Evolutionary conservation across 352 stramenopile genomes (phyloP).

Genomic region (Pythium monospermum): DNA sequence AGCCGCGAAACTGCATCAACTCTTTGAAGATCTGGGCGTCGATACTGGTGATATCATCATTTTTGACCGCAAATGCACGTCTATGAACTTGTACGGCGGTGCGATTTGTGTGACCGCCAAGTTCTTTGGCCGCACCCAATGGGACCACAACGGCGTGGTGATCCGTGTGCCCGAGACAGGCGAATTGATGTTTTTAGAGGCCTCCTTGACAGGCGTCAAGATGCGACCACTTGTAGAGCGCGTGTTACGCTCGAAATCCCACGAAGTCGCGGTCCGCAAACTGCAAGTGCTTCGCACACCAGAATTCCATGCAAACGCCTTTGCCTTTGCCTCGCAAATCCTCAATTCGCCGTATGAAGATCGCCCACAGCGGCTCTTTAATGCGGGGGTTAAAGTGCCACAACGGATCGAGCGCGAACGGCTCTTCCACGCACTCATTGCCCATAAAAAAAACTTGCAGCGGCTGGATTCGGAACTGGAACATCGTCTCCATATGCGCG

Average conservation of each 20-base stretch:
- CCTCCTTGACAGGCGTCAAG: conserved; percentile 76
- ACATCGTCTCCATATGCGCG: conserved; percentile 62
- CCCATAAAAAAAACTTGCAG: conserved; percentile 57
- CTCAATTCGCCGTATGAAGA: conserved; percentile 79
- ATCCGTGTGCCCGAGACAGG: conserved; percentile 37
- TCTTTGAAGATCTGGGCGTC: conserved; percentile 46
- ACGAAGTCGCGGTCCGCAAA: conserved; percentile 66
- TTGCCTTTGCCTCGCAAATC: conserved; percentile 54
- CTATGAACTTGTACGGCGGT: conserved; percentile 75
- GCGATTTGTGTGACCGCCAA: conserved; percentile 78
- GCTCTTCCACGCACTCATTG: conserved; percentile 63
- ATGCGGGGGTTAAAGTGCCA: conserved; percentile 66
- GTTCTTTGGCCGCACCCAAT: conserved; percentile 75
- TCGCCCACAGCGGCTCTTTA: conserved; percentile 65
- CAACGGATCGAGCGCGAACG: conserved; percentile 65
- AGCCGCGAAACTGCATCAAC: conserved; percentile 17
- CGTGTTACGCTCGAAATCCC: conserved; percentile 59
- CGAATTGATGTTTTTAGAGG: conserved; percentile 70
- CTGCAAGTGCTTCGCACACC: conserved; percentile 60
- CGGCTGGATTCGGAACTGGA: conserved; percentile 56
- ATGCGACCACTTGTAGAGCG: conserved; percentile 75
- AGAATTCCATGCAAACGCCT: conserved; percentile 52
- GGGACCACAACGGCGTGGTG: conserved; percentile 85
- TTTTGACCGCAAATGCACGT: conserved; percentile 72
- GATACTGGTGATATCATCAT: conserved; percentile 79